Evolutionary conservation across 2,329 filamentous ascomycete species (phyloP), one percentile per base, ranked within the genome.

Genomic region (Phyllosticta ampelicida): DNA sequence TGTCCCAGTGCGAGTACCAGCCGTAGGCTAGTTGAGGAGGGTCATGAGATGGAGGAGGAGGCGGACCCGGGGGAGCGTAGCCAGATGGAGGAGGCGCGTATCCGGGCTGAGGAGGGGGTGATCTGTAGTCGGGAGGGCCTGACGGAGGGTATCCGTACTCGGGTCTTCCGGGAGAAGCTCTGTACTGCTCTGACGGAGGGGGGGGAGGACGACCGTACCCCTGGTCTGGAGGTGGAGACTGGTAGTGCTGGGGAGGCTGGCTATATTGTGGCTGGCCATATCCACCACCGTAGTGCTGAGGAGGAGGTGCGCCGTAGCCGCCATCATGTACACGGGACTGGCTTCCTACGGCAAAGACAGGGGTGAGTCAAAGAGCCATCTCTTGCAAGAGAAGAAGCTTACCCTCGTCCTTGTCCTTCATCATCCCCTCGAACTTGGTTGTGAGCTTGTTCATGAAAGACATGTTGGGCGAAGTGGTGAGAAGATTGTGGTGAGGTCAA

Each of bases 1-100:
- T 78, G 63, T 87, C 84, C 71, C 79, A 87, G 68, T 85, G 80
- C 21, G 82, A 75, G 26, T 75, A 72, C 84, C 85, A 87, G 63
- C 84, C 84, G 54, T 75, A 66, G 21, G 84, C 77, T 9, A 59
- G 57, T 11, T 62, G 86, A 73, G 61, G 80, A 74, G 21, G 84
- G 78, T 72, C 67, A 60, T 65, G 70, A 58, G 62, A 61, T 5
- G 66, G 66, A 8, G 68, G 68, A 48, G 67, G 68, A 5, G 67
- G 65, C 10, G 69, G 65, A 11, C 66, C 61, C 9, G 63, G 60
- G 2, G 62, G 52, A 53, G 61, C 65, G 56, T 66, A 68, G 11
- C 52, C 55, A 2, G 49, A 53, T 11, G 59, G 60, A 10, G 52
- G 36, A 30, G 21, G 19, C 4, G 51, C 20, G 51, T 44, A 44